Evolutionary conservation across 1,284 basidiomycete species (phyloP).

Genomic region (Pholiota adiposa): DNA sequence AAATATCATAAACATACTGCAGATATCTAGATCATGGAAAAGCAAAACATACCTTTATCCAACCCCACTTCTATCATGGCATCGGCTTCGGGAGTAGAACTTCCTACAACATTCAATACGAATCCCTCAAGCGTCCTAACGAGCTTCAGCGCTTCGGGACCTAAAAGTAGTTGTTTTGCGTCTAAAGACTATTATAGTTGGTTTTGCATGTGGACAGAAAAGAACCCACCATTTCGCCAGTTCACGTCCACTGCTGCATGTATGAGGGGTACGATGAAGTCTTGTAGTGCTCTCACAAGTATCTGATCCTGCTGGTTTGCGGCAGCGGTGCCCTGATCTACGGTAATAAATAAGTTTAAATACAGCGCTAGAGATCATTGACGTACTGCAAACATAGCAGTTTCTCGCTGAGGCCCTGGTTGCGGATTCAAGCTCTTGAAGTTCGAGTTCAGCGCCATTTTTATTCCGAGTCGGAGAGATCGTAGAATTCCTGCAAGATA

Average conservation of each 20-base stretch:
- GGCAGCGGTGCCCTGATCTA: background rate
- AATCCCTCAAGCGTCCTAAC: background rate
- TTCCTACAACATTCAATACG: background rate
- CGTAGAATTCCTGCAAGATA: no score
- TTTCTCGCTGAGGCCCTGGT: no score
- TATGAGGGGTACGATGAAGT: background rate
- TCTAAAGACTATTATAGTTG: background rate
- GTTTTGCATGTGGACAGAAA: background rate
- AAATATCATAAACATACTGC: no score
- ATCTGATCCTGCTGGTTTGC: background rate
- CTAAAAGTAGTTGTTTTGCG: background rate
- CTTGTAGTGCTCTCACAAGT: background rate
- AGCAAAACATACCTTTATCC: no score
- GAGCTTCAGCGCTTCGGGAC: background rate
- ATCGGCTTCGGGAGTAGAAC: background rate
- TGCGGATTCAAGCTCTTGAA: no score
- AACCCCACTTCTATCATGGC: background rate
- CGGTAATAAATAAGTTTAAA: background rate
- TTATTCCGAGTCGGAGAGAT: no score
- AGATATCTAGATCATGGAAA: no score
- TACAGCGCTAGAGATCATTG: no score
- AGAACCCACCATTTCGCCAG: no score
- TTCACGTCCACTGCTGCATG: background rate
- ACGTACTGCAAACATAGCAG: no score
- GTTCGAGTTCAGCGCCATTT: no score